These are phyloP conservation scores for Solanum piurae DNA, from an alignment of 257 asterid genomes.

Conservation along the genomic window DNA sequence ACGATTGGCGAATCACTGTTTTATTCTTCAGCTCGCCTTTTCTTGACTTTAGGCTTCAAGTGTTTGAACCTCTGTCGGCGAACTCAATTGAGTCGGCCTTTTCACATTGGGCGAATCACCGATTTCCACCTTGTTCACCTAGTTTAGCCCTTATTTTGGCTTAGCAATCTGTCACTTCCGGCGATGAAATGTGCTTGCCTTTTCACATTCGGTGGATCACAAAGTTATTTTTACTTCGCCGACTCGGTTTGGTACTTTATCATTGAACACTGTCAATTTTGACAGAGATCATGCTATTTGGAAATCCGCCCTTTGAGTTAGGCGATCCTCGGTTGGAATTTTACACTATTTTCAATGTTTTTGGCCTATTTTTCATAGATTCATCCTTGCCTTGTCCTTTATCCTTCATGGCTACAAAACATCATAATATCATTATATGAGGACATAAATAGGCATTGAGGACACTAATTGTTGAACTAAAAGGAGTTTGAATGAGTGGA, in stretches of 20 bases:
- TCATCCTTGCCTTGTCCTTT: not conserved
- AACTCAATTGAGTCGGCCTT: not conserved
- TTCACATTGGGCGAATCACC: not conserved
- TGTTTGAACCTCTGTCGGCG: not conserved
- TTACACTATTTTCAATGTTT: not conserved
- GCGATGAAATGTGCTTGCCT: not conserved
- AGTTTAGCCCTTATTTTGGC: not conserved
- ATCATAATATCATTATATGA: not conserved
- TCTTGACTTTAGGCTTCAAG: not conserved
- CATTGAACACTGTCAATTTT: not conserved
- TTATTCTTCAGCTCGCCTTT: not conserved
- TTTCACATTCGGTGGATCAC: not conserved
- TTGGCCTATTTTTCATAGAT: not conserved
- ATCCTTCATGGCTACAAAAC: not conserved
- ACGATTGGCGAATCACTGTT: not conserved
- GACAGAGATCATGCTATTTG: not conserved
- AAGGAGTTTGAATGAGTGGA: not conserved
- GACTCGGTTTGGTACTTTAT: not conserved
- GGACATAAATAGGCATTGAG: not conserved
- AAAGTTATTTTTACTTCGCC: not conserved
- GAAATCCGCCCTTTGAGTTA: not conserved
- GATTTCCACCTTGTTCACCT: not conserved
- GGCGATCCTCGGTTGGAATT: not conserved
- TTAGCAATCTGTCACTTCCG: not conserved
- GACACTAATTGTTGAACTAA: not conserved